Conservation (phyloP, 495 filamentous ascomycete genomes). For the Halenospora varia region DNA sequence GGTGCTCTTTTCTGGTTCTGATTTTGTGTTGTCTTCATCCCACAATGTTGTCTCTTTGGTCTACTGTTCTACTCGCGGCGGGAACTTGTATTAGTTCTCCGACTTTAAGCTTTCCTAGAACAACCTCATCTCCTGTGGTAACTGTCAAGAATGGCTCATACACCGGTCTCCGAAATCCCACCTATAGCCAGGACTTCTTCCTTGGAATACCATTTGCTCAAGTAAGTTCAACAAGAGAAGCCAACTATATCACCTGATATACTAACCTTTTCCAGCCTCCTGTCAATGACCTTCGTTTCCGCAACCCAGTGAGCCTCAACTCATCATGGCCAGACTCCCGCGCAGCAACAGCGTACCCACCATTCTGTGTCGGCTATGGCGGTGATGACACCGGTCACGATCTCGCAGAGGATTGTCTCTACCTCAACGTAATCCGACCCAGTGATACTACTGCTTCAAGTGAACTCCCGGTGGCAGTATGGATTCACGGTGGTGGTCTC, state of each 20-base stretch:
- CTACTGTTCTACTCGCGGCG: not conserved
- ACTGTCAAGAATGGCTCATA: constrained; percentile 37
- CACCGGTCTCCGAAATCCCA: constrained; percentile 29
- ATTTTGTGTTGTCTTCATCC: too few relatives aligned
- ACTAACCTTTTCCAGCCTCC: constrained; percentile 9
- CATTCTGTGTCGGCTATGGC: constrained; percentile 22
- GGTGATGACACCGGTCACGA: constrained; percentile 15
- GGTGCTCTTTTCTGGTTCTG: too few relatives aligned
- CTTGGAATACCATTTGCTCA: constrained; percentile 46
- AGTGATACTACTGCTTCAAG: constrained; percentile 30
- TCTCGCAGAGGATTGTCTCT: constrained; percentile 57
- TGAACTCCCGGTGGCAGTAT: constrained; percentile 57
- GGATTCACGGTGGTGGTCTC: constrained; percentile 67
- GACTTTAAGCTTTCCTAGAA: not conserved
- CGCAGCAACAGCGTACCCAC: constrained; percentile 16
- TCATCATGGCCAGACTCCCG: constrained; percentile 8
- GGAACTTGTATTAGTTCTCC: not conserved
- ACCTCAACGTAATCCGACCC: constrained; percentile 61
- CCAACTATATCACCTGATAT: not conserved
- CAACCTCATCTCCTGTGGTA: constrained; percentile 10
- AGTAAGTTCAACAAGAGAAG: constrained; percentile 3
- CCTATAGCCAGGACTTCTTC: constrained; percentile 43
- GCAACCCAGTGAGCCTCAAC: constrained; percentile 15
- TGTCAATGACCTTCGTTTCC: constrained; percentile 15
- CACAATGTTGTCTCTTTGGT: not conserved